Evolutionary conservation across 345 rosid species (phyloP).

Genomic region (Hibiscus mutabilis): DNA sequence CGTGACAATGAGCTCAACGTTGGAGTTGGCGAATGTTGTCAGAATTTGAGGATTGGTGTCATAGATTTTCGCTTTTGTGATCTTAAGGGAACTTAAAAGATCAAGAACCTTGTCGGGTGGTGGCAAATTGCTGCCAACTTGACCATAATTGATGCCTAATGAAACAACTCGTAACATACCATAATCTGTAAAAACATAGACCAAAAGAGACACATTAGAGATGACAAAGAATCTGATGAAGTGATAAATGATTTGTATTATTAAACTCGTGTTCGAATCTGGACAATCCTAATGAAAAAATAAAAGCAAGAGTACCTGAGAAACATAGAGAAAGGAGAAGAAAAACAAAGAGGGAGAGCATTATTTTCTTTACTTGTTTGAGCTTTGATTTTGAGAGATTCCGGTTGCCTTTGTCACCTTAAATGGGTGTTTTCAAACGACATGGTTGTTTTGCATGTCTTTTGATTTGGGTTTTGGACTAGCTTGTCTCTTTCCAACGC

Average conservation of each 20-base stretch:
- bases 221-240: background rate
- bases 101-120: constrained; percentile 59
- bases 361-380: constrained; percentile 30
- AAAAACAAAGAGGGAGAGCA: too few relatives aligned
- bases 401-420: background rate
- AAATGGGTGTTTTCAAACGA: background rate
- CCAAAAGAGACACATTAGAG: background rate
- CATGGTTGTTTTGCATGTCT: background rate
- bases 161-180: constrained; percentile 43
- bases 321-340: constrained; percentile 23
- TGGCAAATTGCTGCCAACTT: constrained; percentile 73
- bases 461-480: background rate
- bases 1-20: constrained; percentile 66
- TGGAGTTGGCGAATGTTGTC: constrained; percentile 68
- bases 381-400: background rate
- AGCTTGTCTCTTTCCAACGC: constrained; percentile 25
- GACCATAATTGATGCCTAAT: constrained; percentile 90
- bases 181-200: constrained; percentile 26
- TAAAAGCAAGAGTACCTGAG: constrained; percentile 34
- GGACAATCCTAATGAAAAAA: background rate
- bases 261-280: too few relatives aligned
- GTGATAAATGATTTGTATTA: background rate
- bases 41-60: constrained; percentile 79
- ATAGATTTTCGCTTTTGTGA: constrained; percentile 71
- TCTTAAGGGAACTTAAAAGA: constrained; percentile 53